Evolutionary conservation across 306 rosid species (phyloP).

Genomic region (Benincasa hispida): DNA sequence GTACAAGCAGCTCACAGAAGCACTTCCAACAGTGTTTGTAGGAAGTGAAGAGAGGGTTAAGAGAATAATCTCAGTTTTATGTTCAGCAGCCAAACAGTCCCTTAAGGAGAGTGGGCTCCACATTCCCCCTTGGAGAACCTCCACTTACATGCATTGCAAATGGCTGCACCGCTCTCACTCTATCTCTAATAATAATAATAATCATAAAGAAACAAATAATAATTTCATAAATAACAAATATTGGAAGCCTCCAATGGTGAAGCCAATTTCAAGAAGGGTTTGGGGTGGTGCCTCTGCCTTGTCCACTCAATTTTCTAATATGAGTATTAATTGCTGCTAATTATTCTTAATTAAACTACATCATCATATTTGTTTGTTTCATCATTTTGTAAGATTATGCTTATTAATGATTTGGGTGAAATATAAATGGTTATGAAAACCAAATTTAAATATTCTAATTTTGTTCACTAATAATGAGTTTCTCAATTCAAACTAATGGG

Average conservation of each 20-base stretch:
- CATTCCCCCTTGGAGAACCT: conserved; percentile 79
- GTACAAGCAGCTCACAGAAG: conserved; percentile 38
- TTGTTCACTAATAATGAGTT: too few species aligned
- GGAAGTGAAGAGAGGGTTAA: conserved; percentile 45
- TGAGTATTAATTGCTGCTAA: conserved; percentile 37
- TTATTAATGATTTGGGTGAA: too few species aligned
- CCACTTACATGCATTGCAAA: conserved; percentile 42
- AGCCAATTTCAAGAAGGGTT: conserved; percentile 16
- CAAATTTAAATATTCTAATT: too few species aligned
- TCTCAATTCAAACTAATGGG: too few species aligned
- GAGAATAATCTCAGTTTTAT: conserved; percentile 37
- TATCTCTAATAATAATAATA: too few species aligned
- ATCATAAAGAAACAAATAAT: too few species aligned
- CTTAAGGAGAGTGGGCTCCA: conserved; percentile 59
- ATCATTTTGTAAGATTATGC: too few species aligned
- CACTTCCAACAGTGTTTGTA: conserved; percentile 42
- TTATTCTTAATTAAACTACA: too few species aligned
- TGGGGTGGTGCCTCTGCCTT: conserved; percentile 35
- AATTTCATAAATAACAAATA: not conserved
- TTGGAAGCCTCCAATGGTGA: conserved; percentile 37
- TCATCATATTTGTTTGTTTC: too few species aligned
- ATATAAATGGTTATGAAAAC: too few species aligned
- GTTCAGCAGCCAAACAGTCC: conserved; percentile 64
- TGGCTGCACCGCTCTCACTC: conserved; percentile 25
- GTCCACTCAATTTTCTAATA: conserved; percentile 52